Percentiles rank a stretch among this genome's conserved stretches.
These are phyloP conservation scores for Extremus antarcticus DNA, from an alignment of 495 filamentous ascomycete species.

Conservation along the genomic window DNA sequence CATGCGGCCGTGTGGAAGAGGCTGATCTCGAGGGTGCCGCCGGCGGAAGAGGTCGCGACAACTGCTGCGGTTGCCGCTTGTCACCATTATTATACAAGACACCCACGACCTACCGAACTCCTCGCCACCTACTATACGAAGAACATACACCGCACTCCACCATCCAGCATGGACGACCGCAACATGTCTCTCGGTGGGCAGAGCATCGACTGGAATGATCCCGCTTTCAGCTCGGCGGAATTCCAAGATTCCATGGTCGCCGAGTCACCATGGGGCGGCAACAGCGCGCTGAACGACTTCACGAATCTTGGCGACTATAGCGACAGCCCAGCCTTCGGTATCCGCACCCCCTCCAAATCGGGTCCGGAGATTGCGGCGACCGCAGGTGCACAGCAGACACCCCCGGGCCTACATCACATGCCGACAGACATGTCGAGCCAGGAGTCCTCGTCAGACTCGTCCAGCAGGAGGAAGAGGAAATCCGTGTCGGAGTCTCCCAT, in stretches of 20 bases:
- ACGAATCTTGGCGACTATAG: constrained; percentile 12
- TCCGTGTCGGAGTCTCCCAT: constrained; percentile 36
- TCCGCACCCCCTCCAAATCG: constrained; percentile 11
- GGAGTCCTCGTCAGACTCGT: constrained; percentile 40
- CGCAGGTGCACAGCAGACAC: background rate
- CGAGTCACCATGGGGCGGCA: constrained; percentile 9
- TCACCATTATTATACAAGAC: too few relatives aligned
- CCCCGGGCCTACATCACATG: background rate
- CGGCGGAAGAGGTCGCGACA: background rate
- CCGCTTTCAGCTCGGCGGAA: constrained; percentile 3
- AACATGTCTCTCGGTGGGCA: constrained; percentile 1
- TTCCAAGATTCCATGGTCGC: constrained; percentile 9
- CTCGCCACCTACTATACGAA: too few relatives aligned
- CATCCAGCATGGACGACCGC: background rate
- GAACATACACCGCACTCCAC: background rate
- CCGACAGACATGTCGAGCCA: constrained; percentile 33
- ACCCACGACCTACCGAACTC: background rate
- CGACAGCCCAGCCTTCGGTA: constrained; percentile 1
- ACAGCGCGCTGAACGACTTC: constrained; percentile 6
- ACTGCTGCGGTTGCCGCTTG: too few relatives aligned
- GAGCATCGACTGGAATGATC: constrained; percentile 13
- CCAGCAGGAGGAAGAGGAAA: constrained; percentile 35
- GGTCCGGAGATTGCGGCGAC: background rate
- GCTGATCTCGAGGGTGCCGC: background rate
- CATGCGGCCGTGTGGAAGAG: background rate